phyloP scores from a whole-genome alignment of 202 grass and related monocot species.

The Setaria italica region DNA sequence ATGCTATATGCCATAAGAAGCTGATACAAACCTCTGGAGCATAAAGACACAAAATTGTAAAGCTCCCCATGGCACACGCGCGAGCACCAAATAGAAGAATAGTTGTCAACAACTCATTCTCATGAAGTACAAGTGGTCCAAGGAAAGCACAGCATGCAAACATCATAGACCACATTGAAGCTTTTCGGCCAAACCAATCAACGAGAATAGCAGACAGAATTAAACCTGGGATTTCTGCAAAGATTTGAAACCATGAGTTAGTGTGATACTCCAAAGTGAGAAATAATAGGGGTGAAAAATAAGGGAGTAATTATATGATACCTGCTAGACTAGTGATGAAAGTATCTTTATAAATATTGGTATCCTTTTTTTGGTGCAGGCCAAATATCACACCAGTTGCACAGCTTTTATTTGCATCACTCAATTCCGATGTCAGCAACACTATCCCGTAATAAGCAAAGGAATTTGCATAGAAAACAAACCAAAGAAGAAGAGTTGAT shows the following conservation, averaged over 20 bases:
- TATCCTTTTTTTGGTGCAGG: conserved; percentile 30
- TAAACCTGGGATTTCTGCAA: conserved; percentile 78
- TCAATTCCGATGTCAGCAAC: conserved; percentile 75
- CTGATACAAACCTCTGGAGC: conserved; percentile 71
- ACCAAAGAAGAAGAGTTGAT: conserved; percentile 90
- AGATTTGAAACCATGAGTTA: conserved; percentile 23
- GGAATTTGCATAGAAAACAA: conserved; percentile 75
- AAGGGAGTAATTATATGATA: conserved; percentile 33
- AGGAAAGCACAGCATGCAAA: conserved; percentile 75
- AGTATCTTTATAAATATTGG: conserved; percentile 73
- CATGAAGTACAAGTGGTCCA: conserved; percentile 63
- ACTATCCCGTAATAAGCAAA: conserved; percentile 89
- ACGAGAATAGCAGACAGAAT: conserved; percentile 68
- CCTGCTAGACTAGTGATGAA: conserved; percentile 89
- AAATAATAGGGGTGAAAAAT: background rate
- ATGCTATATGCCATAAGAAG: background rate
- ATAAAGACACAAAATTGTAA: conserved; percentile 69
- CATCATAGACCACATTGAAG: conserved; percentile 73
- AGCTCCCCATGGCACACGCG: conserved; percentile 74
- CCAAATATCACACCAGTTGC: conserved; percentile 39
- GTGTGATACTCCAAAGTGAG: conserved; percentile 7
- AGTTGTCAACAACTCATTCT: conserved; percentile 74
- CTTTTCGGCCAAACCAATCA: conserved; percentile 81
- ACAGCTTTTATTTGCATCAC: conserved; percentile 53
- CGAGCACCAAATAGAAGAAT: conserved; percentile 79